These are phyloP conservation scores for Starmera amethionina DNA, from an alignment of 805 yeast genomes.

Conservation along the genomic window DNA sequence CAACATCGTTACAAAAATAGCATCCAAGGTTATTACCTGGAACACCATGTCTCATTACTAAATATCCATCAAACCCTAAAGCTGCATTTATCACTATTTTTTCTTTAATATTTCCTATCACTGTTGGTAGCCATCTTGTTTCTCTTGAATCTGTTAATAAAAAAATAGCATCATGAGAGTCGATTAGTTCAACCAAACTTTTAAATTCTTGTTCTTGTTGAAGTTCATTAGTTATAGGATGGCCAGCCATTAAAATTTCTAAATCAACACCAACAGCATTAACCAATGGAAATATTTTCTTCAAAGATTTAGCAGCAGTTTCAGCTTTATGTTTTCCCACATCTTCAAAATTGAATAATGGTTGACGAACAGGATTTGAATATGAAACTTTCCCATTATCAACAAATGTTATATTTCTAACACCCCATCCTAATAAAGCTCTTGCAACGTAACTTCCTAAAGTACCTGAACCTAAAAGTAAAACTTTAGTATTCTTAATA, in stretches of 20 bases:
- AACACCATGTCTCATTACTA: conserved; percentile 88
- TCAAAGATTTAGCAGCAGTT: conserved; percentile 66
- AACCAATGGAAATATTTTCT: conserved; percentile 71
- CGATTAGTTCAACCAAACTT: conserved; percentile 40
- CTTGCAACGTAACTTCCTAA: conserved; percentile 88
- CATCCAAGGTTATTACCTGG: conserved; percentile 52
- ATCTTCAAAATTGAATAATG: conserved; percentile 75
- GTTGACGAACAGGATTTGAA: conserved; percentile 94
- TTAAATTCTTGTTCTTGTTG: conserved; percentile 43
- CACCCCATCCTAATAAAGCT: conserved; percentile 91
- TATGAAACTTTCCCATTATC: conserved; percentile 85
- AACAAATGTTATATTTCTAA: conserved; percentile 72
- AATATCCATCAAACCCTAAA: conserved; percentile 84
- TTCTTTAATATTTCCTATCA: conserved; percentile 53
- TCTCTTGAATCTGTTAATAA: conserved; percentile 91
- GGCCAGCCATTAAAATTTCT: conserved; percentile 96
- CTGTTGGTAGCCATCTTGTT: conserved; percentile 95
- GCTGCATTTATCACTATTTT: conserved; percentile 89
- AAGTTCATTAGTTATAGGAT: conserved; percentile 54
- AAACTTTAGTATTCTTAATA: conserved; percentile 49
- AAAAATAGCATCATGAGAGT: conserved; percentile 66
- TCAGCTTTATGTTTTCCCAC: conserved; percentile 68
- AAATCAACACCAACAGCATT: conserved; percentile 49
- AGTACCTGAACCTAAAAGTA: conserved; percentile 94
- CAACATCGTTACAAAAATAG: conserved; percentile 91